Base-by-base conservation (phyloP, 75 land plant species). In the Cunninghamia lanceolata region DNA sequence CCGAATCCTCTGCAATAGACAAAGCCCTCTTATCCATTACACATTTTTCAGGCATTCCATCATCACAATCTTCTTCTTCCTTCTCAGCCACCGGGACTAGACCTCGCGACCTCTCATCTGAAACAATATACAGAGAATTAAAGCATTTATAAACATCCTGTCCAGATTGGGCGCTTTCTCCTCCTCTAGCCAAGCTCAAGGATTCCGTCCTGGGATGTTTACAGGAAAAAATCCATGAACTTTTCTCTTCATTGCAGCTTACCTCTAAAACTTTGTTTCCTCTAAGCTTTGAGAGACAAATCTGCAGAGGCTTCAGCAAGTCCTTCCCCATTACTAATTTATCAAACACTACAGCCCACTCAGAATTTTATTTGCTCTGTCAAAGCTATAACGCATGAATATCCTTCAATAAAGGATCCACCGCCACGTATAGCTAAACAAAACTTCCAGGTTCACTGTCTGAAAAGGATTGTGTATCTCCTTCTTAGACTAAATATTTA, bases 201-300 rank as follows among this genome's bases (percentile, higher is more conserved):
- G 89, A 88, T 35, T 81, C 78, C 1, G 89, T 88, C 15, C 59
- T 80, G 59, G 89, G 39, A 17, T 88, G 77, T n/a, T 88, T 80
- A 45, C 82, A 80, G 15, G 82, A 80, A 3, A 80, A 80, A 2
- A 80, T 80, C 82, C 82, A 80, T n/a, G 82, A 45, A n/a, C 32
- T 45, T 3, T 11, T 40, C 2, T 34, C 75, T 10, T 80, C 82
- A 0, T 43, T 43, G 25, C 32, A 25, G 34, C 50, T n/a, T 34
- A 19, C n/a, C 43, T 38, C 43, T 21, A 39, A 40, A 10, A 77
- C 28, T 39, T 77, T 77, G 78, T 0, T 38, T 39, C 80, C 80
- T 43, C 47, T 80, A 3, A 80, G 7, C 82, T 80, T 80, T 28
- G 47, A 42, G 28, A 80, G 15, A 28, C 21, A 43, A n/a, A 80